Conservation (phyloP, 306 rosid species). For the Ziziphus jujuba region DNA sequence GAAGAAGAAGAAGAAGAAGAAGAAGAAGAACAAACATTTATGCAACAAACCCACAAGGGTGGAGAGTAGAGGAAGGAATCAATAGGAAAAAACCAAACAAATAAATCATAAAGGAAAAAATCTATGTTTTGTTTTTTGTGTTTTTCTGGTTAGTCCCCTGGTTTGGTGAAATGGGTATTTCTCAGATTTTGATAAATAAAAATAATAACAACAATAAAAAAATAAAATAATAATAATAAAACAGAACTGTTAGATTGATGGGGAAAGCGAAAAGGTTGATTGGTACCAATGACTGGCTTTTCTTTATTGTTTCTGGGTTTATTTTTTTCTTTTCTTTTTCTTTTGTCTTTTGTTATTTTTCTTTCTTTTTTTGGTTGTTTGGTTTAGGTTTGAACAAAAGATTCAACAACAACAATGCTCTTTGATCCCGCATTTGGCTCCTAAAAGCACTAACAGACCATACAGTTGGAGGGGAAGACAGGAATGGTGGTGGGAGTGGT, state of each 20-base stretch:
- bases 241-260: conserved; percentile 42
- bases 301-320: conserved; percentile 34
- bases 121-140: conserved; percentile 2
- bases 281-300: conserved; percentile 41
- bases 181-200: conserved; percentile 37
- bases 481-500: conserved; percentile 30
- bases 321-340: conserved; percentile 6
- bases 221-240: neutral
- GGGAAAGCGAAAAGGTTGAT: conserved; percentile 47
- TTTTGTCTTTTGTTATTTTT: neutral
- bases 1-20: conserved; percentile 2
- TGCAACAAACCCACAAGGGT: conserved; percentile 35
- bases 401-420: conserved; percentile 40
- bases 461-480: conserved; percentile 50
- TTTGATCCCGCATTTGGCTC: conserved; percentile 62
- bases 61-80: conserved; percentile 24
- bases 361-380: conserved; percentile 22
- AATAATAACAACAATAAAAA: neutral
- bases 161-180: conserved; percentile 32
- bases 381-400: conserved; percentile 40
- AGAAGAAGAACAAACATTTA: conserved; percentile 16
- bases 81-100: conserved; percentile 9
- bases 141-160: conserved; percentile 15
- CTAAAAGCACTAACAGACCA: conserved; percentile 57
- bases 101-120: conserved; percentile 24